These are phyloP conservation scores for Fusarium begoniae DNA, from an alignment of 2,329 filamentous ascomycete genomes.

Conservation along the genomic window DNA sequence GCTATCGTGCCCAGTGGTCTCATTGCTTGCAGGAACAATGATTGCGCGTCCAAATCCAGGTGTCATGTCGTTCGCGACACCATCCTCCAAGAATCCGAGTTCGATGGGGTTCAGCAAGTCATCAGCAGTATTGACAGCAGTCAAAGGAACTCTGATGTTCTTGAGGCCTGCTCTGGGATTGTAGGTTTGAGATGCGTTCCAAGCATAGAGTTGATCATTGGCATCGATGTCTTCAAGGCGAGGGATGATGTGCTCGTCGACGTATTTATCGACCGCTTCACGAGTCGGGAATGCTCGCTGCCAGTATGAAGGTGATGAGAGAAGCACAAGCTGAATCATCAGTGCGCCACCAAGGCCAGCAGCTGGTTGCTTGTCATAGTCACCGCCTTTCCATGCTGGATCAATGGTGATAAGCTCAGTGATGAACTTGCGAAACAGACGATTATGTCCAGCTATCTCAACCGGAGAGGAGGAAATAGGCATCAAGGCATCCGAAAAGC, in stretches of 20 bases:
- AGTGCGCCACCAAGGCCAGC: slow-evolving; percentile 3
- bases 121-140: slow-evolving; percentile 22
- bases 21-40: neutral
- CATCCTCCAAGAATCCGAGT: slow-evolving; percentile 4
- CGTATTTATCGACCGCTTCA: neutral
- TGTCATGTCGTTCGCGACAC: slow-evolving; percentile 1
- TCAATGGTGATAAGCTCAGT: slow-evolving; percentile 14
- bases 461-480: slow-evolving; percentile 11
- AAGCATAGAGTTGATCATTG: slow-evolving; percentile 22
- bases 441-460: slow-evolving; percentile 18
- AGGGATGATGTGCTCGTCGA: slow-evolving; percentile 5
- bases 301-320: slow-evolving; percentile 16
- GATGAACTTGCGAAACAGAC: slow-evolving; percentile 19
- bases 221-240: neutral
- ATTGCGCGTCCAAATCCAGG: neutral
- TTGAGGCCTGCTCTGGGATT: neutral
- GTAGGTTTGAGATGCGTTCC: slow-evolving; percentile 14
- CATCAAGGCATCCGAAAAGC: slow-evolving; percentile 18
- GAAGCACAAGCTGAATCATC: slow-evolving; percentile 13
- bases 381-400: slow-evolving; percentile 5
- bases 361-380: slow-evolving; percentile 1
- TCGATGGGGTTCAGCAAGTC: slow-evolving; percentile 20
- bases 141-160: slow-evolving; percentile 14
- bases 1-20: slow-evolving; percentile 15
- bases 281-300: slow-evolving; percentile 8